Base-by-base conservation (phyloP, 768 basidiomycete genomes). In the Leccinum truebloodii region DNA sequence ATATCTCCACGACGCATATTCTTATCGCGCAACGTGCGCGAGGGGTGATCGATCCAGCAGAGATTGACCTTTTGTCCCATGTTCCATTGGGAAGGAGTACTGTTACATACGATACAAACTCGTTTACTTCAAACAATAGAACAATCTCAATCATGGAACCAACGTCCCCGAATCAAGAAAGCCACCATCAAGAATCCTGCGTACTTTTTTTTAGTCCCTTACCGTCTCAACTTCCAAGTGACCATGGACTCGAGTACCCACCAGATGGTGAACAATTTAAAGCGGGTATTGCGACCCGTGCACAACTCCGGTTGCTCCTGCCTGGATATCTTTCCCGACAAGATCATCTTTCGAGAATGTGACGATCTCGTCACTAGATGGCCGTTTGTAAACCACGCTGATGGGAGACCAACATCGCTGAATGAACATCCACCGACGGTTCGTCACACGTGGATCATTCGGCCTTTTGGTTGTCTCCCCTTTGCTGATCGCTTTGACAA, bases 341-440 rank as follows among this genome's bases (percentile, higher is more conserved):
- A 46, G n/a, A 28, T 63, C 54, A 12, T 55, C 35, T 18, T 20
- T 48, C 24, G 54, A 30, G 30, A 62, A 62, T 10, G 34, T 7
- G 41, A 58, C 41, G 7, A 52, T 46, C 18, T 56, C 60, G 5
- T 62, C 62, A 18, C 60, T 41, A 49, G 46, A 54, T 6, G 51
- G 60, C 26, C 59, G 28, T 55, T 9, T 20, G 2, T n/a, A 4
- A 34, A 44, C 26, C 28, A 8, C n/a, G 28, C 7, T 30, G 9
- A 54, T 44, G 14, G 56, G 48, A 32, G 57, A 52, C 57, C 50
- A 64, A 18, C 63, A 64, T 14, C 30, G 46, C 22, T 18, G 39
- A 50, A 61, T 62, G 32, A 63, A 52, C 24, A 2, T 32, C 62
- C 58, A 64, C 28, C 55, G 52, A 32, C 5, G 7, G 13, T 64